These are phyloP conservation scores for Persicaria tinctoria DNA, from an alignment of 148 eudicot species.

Conservation along the genomic window DNA sequence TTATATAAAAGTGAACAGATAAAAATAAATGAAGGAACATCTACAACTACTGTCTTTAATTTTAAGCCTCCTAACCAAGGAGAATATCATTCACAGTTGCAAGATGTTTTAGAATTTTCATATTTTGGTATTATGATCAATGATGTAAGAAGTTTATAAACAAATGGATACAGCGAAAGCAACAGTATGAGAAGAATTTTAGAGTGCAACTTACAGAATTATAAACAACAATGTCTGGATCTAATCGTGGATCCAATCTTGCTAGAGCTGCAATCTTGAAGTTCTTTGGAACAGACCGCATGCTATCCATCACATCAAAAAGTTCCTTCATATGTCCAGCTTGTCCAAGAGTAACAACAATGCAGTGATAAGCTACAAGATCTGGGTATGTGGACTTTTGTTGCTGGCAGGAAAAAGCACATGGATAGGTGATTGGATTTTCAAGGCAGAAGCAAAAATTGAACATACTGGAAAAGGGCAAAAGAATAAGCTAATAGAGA, in stretches of 20 bases:
- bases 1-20: neutral
- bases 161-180: neutral
- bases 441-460: neutral
- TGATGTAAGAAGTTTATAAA: neutral
- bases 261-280: slow-evolving; percentile 39
- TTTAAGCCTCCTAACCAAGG: neutral
- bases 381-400: slow-evolving; percentile 76
- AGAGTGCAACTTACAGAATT: slow-evolving; percentile 62
- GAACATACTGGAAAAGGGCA: neutral
- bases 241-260: slow-evolving; percentile 80
- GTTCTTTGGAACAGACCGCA: slow-evolving; percentile 75
- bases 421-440: slow-evolving; percentile 5
- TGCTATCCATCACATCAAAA: slow-evolving; percentile 82
- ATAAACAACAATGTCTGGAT: slow-evolving; percentile 73
- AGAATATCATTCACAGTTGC: neutral
- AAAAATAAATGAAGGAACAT: neutral
- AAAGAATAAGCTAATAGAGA: neutral
- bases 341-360: slow-evolving; percentile 96
- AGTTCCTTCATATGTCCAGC: slow-evolving; percentile 92
- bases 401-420: slow-evolving; percentile 36
- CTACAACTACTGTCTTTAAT: neutral
- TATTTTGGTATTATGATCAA: neutral
- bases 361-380: slow-evolving; percentile 69
- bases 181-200: neutral
- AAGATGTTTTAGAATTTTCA: neutral